Conservation (phyloP, 1,284 basidiomycete genomes). For the Ganoderma sp. region DNA sequence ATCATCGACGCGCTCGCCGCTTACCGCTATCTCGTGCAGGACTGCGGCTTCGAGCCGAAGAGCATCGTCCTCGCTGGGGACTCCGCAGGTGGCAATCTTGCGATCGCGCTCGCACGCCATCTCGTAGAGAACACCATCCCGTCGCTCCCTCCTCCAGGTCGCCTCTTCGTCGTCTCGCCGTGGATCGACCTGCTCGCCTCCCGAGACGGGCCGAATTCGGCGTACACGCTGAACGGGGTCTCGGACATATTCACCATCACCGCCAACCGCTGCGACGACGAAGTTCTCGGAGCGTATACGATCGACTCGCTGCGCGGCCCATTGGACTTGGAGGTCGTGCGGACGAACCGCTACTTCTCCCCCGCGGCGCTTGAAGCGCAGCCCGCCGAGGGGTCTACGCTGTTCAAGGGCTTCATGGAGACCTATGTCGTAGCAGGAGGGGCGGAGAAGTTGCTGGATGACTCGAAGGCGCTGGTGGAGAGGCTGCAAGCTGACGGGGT, state of each 20-base stretch:
- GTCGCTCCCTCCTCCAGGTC: conserved; percentile 43
- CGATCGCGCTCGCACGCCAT: conserved; percentile 59
- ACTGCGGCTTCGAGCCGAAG: conserved; percentile 44
- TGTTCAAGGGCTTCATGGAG: conserved; percentile 35
- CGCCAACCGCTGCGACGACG: conserved; percentile 5
- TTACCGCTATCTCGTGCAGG: conserved; percentile 61
- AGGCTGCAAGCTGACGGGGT: conserved; percentile 32
- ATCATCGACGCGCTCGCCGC: conserved; percentile 66
- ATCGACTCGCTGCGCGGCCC: conserved; percentile 25
- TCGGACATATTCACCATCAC: conserved; percentile 25
- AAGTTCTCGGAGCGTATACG: conserved; percentile 17
- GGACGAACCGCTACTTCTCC: conserved; percentile 30
- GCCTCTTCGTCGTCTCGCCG: conserved; percentile 57
- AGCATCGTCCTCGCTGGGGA: conserved; percentile 73
- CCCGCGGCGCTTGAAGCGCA: conserved; percentile 26
- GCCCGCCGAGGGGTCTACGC: conserved; percentile 11
- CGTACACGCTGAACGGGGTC: conserved; percentile 12
- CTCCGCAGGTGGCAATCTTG: conserved; percentile 74
- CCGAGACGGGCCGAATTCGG: conserved; percentile 43
- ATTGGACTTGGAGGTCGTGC: conserved; percentile 20
- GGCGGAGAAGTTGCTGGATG: conserved; percentile 36
- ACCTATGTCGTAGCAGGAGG: conserved; percentile 36
- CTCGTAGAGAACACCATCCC: conserved; percentile 44
- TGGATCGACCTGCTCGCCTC: conserved; percentile 58
- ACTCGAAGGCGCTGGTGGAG: conserved; percentile 29